Base-by-base conservation (phyloP, 176 grass and related monocot species). In the Coix lacrymajobi region DNA sequence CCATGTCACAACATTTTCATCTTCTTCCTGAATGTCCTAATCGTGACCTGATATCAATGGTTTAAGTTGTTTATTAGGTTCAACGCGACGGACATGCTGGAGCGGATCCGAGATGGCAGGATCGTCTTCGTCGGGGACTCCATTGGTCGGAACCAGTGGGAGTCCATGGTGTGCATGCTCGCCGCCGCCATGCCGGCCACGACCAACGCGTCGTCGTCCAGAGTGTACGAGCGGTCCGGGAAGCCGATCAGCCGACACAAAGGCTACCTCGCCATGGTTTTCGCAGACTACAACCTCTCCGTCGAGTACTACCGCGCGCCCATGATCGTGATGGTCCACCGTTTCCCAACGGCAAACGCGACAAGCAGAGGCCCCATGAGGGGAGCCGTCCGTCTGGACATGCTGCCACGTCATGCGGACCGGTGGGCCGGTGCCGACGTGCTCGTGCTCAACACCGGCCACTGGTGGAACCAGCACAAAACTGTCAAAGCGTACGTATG, bases 141-240 rank as follows among this genome's bases (percentile, higher is more conserved):
- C 13, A 89, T 89, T 14, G 87, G 87, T 14, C 62, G 87, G 8
- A 88, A 88, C 68, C 91, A 84, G 46, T 88, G 87, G 87, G 87
- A 88, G 68, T 88, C 87, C 62, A 89, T 89, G 87, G 51, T 89
- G 73, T 89, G 84, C 78, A 67, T 81, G 81, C 78, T 93, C 17
- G 88, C 91, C 49, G 22, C 5, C 11, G 78, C 81, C 29, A 51
- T 71, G 37, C 90, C 84, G 1, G 3, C 19, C 0, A n/a, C 51
- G 48, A 6, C 48, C 17, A 51, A 6, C 48, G 66, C 26, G 20
- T 52, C 20, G 8, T 60, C 56, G 14, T 45, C 45, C 32, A 66
- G 77, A 1, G 84, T 89, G 58, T 32, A 85, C 28, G 82, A 89
- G 41, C 77, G 26, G 62, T 76, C 81, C 4, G 81, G 88, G 30